Evolutionary conservation across 1,284 basidiomycete genomes (phyloP).

Genomic region (Boletus sp.): DNA sequence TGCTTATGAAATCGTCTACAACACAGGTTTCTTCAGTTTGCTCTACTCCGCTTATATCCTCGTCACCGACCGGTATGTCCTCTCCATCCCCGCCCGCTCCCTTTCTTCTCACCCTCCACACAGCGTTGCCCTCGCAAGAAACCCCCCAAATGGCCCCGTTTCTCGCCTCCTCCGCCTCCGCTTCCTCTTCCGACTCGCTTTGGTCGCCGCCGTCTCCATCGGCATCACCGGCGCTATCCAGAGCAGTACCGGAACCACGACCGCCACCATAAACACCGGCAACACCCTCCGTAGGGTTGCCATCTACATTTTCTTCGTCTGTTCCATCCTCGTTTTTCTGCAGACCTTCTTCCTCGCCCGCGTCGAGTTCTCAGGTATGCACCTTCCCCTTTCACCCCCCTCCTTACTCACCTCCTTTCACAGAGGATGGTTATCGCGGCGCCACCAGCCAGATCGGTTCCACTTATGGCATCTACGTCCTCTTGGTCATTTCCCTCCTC

Average conservation of each 20-base stretch:
- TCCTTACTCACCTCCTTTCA: neutral
- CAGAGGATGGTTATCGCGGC: slow-evolving; percentile 11
- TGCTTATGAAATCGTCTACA: slow-evolving; percentile 34
- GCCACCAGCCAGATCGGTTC: slow-evolving; percentile 29
- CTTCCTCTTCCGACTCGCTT: slow-evolving; percentile 30
- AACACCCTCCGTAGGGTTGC: slow-evolving; percentile 35
- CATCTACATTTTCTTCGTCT: slow-evolving; percentile 45
- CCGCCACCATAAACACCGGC: slow-evolving; percentile 12
- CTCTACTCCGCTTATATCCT: slow-evolving; percentile 37
- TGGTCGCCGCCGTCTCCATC: slow-evolving; percentile 37
- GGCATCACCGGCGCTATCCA: slow-evolving; percentile 37
- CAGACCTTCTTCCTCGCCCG: slow-evolving; percentile 29
- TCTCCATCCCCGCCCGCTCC: neutral
- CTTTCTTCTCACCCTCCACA: neutral
- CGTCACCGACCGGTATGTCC: slow-evolving; percentile 36
- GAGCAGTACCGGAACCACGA: slow-evolving; percentile 5
- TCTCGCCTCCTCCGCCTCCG: slow-evolving; percentile 34
- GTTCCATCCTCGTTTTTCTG: slow-evolving; percentile 39
- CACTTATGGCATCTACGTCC: slow-evolving; percentile 36
- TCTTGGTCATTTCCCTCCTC: slow-evolving; percentile 38
- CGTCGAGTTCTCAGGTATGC: slow-evolving; percentile 21
- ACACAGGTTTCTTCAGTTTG: slow-evolving; percentile 38
- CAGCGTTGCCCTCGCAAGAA: slow-evolving; percentile 21
- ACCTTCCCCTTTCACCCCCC: neutral
- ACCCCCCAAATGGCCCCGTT: slow-evolving; percentile 31